Conservation (phyloP, 108 stramenopile genomes). For the Bacterosira constricta region DNA sequence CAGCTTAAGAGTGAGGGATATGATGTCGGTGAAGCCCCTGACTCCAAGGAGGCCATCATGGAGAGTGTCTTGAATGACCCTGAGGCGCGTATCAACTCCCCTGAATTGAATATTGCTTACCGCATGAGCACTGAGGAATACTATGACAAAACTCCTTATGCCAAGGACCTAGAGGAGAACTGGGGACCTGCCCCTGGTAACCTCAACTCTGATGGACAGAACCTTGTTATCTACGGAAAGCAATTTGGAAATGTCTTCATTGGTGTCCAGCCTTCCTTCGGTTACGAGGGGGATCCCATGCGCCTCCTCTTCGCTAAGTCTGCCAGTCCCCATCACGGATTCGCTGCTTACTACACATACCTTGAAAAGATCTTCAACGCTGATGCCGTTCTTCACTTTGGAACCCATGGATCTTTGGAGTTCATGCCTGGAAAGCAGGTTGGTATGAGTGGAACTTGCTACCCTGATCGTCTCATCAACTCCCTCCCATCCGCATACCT, state of each 20-base stretch:
- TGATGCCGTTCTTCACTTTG: conserved; percentile 96
- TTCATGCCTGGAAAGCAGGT: conserved; percentile 99
- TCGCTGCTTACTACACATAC: conserved; percentile 98
- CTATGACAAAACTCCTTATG: conserved; percentile 93
- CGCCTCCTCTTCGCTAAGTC: conserved; percentile 94
- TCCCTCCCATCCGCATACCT: conserved; percentile 95
- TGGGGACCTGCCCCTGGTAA: conserved; percentile 98
- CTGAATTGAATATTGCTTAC: conserved; percentile 95
- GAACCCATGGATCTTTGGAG: conserved; percentile 94
- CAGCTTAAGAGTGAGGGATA: conserved; percentile 92
- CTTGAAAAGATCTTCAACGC: conserved; percentile 95
- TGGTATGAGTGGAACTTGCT: conserved; percentile 97
- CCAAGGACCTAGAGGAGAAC: conserved; percentile 94
- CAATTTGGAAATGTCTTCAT: conserved; percentile 98
- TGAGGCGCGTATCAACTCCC: conserved; percentile 93
- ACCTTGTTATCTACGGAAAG: conserved; percentile 95
- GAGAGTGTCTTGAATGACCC: conserved; percentile 90
- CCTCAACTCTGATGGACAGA: conserved; percentile 96
- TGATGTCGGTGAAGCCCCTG: conserved; percentile 88
- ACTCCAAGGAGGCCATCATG: conserved; percentile 85
- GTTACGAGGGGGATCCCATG: conserved; percentile 97
- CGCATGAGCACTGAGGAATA: conserved; percentile 96
- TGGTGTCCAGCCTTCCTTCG: conserved; percentile 95
- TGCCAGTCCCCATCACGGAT: conserved; percentile 97
- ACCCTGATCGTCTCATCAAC: conserved; percentile 96